Percentiles rank a stretch among this genome's conserved stretches.
phyloP scores from a whole-genome alignment of 2,329 filamentous ascomycete species.

The Colletotrichum chrysophilum region DNA sequence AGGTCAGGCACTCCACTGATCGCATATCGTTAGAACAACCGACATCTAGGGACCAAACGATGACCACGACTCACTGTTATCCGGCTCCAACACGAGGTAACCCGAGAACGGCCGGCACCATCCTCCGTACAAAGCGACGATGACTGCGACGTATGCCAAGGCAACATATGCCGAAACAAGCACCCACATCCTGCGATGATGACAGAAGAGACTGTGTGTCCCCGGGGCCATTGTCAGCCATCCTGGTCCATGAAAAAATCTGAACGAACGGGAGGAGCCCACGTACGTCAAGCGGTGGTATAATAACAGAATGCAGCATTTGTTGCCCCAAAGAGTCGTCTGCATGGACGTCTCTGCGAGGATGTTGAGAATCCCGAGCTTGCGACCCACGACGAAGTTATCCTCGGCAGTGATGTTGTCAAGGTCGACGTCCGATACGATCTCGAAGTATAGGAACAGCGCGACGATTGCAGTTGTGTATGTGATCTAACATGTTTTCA shows the following conservation, averaged over 20 bases:
- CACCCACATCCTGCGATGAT: constrained; percentile 2
- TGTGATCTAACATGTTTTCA: background rate
- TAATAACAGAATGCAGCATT: constrained; percentile 11
- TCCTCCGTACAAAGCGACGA: constrained; percentile 11
- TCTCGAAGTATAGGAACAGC: constrained; percentile 3
- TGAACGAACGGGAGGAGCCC: background rate
- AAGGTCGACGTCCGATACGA: background rate
- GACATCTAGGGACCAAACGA: no score
- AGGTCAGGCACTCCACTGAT: constrained; percentile 12
- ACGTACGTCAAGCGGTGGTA: constrained; percentile 12
- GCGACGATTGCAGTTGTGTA: background rate
- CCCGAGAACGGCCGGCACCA: constrained; percentile 17
- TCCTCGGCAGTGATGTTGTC: background rate
- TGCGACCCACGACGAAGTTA: background rate
- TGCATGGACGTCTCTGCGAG: constrained; percentile 13
- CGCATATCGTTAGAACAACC: background rate
- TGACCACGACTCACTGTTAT: background rate
- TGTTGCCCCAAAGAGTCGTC: constrained; percentile 20
- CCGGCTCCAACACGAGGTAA: constrained; percentile 4
- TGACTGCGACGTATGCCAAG: constrained; percentile 4
- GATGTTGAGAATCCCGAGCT: constrained; percentile 8
- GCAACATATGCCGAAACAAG: background rate
- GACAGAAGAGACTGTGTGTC: background rate
- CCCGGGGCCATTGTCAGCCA: background rate
- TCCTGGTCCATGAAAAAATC: background rate